phyloP scores from a whole-genome alignment of 2,329 filamentous ascomycete genomes.

The Scedosporium dehoogii region DNA sequence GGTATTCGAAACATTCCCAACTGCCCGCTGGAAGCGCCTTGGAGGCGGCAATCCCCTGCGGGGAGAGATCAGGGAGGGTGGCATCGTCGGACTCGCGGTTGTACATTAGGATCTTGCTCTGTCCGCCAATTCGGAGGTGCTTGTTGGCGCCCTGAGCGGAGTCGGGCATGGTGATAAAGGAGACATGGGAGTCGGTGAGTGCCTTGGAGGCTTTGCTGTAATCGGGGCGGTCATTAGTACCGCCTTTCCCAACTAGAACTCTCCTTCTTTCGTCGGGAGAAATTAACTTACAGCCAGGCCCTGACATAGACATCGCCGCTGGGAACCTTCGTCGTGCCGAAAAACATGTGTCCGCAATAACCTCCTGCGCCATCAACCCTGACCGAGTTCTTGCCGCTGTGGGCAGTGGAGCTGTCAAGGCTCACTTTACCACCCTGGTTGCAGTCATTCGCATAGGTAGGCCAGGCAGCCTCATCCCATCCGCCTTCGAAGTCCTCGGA shows the following conservation, averaged over 20 bases:
- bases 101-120: conserved; percentile 53
- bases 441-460: conserved; percentile 48
- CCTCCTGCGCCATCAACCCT: conserved; percentile 42
- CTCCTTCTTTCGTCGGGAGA: not conserved
- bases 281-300: conserved; percentile 39
- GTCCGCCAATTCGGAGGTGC: conserved; percentile 52
- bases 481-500: conserved; percentile 47
- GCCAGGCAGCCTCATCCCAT: conserved; percentile 47
- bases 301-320: conserved; percentile 48
- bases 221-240: not conserved
- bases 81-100: conserved; percentile 55
- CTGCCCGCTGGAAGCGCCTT: conserved; percentile 34
- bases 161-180: conserved; percentile 56
- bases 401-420: conserved; percentile 45
- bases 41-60: conserved; percentile 46
- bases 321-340: conserved; percentile 47
- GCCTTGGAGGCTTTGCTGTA: conserved; percentile 44
- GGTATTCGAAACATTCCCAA: conserved; percentile 54
- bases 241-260: not conserved
- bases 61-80: conserved; percentile 50
- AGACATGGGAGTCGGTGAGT: conserved; percentile 48
- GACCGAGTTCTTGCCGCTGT: conserved; percentile 46
- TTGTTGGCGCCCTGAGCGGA: conserved; percentile 43
- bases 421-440: conserved; percentile 47
- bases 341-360: conserved; percentile 51